Conservation (phyloP, 352 stramenopile genomes). For the Achlya hypogyna region DNA sequence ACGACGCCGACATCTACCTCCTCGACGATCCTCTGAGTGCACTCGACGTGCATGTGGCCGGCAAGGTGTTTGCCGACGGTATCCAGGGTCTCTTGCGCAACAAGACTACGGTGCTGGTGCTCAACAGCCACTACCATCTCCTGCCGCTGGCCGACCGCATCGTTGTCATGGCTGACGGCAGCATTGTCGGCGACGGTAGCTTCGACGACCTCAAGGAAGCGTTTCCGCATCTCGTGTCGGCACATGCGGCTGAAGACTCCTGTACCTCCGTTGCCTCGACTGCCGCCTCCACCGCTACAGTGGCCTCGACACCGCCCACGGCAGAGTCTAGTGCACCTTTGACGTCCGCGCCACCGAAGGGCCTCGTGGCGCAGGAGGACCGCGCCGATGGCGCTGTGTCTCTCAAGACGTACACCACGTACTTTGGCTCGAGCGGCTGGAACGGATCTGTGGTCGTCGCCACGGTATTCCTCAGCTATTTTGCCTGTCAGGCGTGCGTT, state of each 20-base stretch:
- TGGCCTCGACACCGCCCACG: background rate
- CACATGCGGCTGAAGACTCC: background rate
- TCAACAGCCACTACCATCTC: conserved; percentile 40
- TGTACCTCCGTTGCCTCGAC: too few species aligned
- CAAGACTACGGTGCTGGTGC: conserved; percentile 33
- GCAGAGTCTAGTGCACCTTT: too few species aligned
- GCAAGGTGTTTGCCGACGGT: conserved; percentile 30
- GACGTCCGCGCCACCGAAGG: too few species aligned
- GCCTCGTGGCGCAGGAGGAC: conserved; percentile 10
- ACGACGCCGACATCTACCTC: conserved; percentile 40
- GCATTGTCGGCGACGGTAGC: conserved; percentile 64
- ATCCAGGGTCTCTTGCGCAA: conserved; percentile 25
- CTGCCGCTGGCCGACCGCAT: conserved; percentile 31
- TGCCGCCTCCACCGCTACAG: too few species aligned
- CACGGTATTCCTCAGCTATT: background rate
- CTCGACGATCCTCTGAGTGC: conserved; percentile 61
- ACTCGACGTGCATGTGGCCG: conserved; percentile 40
- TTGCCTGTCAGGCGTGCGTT: background rate
- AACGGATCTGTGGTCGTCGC: background rate
- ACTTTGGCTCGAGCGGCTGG: conserved; percentile 5
- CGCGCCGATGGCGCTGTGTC: background rate
- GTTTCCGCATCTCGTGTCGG: conserved; percentile 25
- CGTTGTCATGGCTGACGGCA: conserved; percentile 29
- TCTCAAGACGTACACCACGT: background rate
- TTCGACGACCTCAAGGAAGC: conserved; percentile 48